Base-by-base conservation (phyloP, 2,329 filamentous ascomycete species). In the Trichoderma gracile region DNA sequence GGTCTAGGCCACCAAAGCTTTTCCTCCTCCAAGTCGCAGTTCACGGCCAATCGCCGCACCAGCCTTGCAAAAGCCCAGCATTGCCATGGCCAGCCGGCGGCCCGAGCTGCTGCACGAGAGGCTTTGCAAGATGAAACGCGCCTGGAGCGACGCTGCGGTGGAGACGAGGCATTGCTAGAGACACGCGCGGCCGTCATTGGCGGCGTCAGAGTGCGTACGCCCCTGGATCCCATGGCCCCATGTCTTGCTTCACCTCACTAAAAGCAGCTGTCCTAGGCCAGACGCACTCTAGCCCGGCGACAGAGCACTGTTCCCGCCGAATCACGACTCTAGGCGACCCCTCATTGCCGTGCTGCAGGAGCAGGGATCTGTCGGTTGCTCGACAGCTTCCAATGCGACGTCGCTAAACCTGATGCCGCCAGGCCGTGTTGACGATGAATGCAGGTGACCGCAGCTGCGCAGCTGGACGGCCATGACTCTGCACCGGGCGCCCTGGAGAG, bases 81-180 rank as follows among this genome's bases (percentile, higher is more conserved):
- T 40, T 23, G 46, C 53, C 56, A n/a, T 54, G 56, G 19, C 46
- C 56, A 50, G 30, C 40, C 3, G 3, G 40, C 55, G 54, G 47
- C 23, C 55, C 54, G 42, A 53, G 62, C 62, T 52, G 55, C 47
- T 53, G 53, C 56, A 60, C 55, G 53, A 65, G 57, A 60, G 60
- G 68, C 74, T 75, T 75, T 72, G 76, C 72, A 78, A 76, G 71
- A 67, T 82, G 81, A 83, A 83, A 83, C 81, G 71, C 73, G 76
- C 76, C 79, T 81, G 80, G 78, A 73, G 78, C 78, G 79, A 52
- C 50, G 53, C 64, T 64, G 54, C 64, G 54, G 64, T 47, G 46
- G 46, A 33, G 68, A 75, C 67, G 69, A 68, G 71, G 72, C 71
- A 70, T 70, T 71, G 73, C 75, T 77, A 79, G 72, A 66, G 71